These are phyloP conservation scores for Panicum hallii DNA, from an alignment of 202 grass and related monocot species.

Conservation along the genomic window DNA sequence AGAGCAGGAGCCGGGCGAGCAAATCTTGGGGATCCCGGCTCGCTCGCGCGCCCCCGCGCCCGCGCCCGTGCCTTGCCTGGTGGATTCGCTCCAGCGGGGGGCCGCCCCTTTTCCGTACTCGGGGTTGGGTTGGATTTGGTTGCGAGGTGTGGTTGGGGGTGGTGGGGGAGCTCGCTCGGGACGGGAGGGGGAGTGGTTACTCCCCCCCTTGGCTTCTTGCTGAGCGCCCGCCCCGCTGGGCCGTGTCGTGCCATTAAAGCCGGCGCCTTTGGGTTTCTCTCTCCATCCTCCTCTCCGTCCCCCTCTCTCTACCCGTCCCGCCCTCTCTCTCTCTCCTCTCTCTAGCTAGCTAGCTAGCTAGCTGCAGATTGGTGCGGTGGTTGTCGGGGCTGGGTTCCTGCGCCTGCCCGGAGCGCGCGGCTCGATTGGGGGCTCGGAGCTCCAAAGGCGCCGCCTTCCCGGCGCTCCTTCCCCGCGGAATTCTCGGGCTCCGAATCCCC, in stretches of 20 bases:
- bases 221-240: not conserved
- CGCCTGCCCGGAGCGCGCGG: not conserved
- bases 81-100: conserved; percentile 23
- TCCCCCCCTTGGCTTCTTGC: conserved; percentile 44
- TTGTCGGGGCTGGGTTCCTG: conserved; percentile 1
- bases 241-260: conserved; percentile 58
- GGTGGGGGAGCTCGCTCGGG: not conserved
- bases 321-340: not conserved
- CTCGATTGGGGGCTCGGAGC: not conserved
- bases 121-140: conserved; percentile 62
- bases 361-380: conserved; percentile 34
- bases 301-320: too few species aligned
- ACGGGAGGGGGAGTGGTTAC: conserved; percentile 38
- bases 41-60: not conserved
- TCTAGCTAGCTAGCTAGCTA: not conserved
- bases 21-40: conserved; percentile 43
- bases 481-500: conserved; percentile 32
- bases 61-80: not conserved
- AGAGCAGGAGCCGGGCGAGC: not conserved
- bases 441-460: conserved; percentile 28
- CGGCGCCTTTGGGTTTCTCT: conserved; percentile 16
- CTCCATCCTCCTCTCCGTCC: not conserved
- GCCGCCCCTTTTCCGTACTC: not conserved
- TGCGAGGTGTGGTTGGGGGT: conserved; percentile 60
- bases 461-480: conserved; percentile 22